A percentile compares a stretch with the other conserved stretches of the same genome.
Conservation (phyloP, 2,329 filamentous ascomycete genomes). For the Emergomyces orientalis region DNA sequence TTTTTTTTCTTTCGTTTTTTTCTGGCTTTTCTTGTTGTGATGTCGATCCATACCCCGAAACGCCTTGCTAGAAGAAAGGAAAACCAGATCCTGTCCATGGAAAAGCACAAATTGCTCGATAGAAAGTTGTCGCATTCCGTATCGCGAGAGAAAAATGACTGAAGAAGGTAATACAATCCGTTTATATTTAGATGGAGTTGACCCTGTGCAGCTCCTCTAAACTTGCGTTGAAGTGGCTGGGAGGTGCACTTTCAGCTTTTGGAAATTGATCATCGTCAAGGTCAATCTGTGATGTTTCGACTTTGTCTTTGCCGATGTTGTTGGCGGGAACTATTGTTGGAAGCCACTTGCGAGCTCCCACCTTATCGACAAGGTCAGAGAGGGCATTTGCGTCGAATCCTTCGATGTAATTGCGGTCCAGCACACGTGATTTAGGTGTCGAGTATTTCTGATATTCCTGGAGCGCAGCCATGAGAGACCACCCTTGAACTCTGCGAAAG, state of each 20-base stretch:
- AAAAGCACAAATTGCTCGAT: background rate
- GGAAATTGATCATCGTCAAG: constrained; percentile 3
- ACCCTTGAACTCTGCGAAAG: constrained; percentile 63
- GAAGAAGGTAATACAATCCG: background rate
- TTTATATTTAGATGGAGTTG: background rate
- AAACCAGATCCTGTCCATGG: background rate
- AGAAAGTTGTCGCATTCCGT: background rate
- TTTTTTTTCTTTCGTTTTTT: background rate
- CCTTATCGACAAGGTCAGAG: constrained; percentile 14
- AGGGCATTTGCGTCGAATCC: constrained; percentile 21
- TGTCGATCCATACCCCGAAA: background rate
- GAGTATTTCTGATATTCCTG: constrained; percentile 64
- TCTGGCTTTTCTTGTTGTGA: too few species aligned
- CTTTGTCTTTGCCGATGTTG: background rate
- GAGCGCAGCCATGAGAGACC: constrained; percentile 53
- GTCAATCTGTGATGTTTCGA: background rate
- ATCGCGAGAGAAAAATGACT: background rate
- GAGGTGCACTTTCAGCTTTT: constrained; percentile 9
- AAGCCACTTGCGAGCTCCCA: constrained; percentile 17
- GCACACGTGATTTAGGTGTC: constrained; percentile 39
- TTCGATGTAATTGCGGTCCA: constrained; percentile 24
- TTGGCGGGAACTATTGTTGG: constrained; percentile 7
- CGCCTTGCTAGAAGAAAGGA: background rate
- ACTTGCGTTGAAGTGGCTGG: constrained; percentile 1
- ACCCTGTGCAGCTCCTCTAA: constrained; percentile 6